phyloP scores from a whole-genome alignment of 2,329 filamentous ascomycete genomes.

The Beauveria sp. region DNA sequence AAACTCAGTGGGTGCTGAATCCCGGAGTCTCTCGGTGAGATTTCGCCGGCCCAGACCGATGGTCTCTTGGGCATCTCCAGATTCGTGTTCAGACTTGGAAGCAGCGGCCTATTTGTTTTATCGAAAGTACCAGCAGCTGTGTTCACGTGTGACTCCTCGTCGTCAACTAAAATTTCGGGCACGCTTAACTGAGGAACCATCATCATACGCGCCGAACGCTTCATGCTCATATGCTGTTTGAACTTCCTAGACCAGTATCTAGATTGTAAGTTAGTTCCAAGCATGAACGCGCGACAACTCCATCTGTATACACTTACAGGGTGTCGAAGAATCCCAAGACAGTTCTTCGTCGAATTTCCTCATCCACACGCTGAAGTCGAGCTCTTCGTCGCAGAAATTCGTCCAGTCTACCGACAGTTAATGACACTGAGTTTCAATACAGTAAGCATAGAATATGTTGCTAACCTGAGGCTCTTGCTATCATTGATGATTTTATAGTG shows the following conservation, averaged over 20 bases:
- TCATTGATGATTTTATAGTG: conserved; percentile 99
- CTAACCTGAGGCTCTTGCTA: conserved; percentile 81
- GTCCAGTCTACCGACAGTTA: conserved; percentile 57
- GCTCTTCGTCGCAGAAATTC: conserved; percentile 89
- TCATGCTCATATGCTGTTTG: conserved; percentile 64
- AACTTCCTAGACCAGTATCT: conserved; percentile 80
- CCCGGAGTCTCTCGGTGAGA: conserved; percentile 5
- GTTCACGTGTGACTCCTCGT: conserved; percentile 47
- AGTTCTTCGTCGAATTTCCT: conserved; percentile 85
- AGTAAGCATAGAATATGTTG: conserved; percentile 9
- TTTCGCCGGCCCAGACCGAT: conserved; percentile 8
- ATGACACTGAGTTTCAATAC: background rate
- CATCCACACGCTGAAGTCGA: conserved; percentile 85
- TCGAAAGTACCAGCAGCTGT: conserved; percentile 26
- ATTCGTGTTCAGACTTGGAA: conserved; percentile 5
- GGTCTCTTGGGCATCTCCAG: background rate
- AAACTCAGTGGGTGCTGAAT: conserved; percentile 44
- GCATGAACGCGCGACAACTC: background rate
- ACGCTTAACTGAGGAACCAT: conserved; percentile 72
- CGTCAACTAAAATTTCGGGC: conserved; percentile 85
- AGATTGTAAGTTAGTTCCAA: background rate
- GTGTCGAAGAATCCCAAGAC: conserved; percentile 97
- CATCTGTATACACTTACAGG: conserved; percentile 42
- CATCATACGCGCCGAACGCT: conserved; percentile 69
- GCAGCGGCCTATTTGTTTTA: background rate